A percentile compares a stretch with the other conserved stretches of the same genome.
These are phyloP conservation scores for Forsythia viridissima DNA, from an alignment of 257 asterid species.

Conservation along the genomic window DNA sequence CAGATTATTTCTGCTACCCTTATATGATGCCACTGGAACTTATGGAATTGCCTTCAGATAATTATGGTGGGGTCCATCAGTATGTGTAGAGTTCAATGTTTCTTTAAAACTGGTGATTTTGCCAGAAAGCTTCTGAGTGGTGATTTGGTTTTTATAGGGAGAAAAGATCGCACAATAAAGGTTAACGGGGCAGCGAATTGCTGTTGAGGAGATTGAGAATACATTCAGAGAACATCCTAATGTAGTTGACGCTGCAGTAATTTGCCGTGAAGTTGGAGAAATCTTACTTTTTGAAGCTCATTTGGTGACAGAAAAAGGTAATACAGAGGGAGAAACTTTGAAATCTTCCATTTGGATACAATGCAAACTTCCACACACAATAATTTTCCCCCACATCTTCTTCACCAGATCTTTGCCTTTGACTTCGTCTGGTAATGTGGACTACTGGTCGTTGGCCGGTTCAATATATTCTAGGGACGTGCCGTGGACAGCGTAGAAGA, in stretches of 20 bases:
- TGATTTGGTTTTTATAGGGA: constrained; percentile 74
- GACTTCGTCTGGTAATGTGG: constrained; percentile 88
- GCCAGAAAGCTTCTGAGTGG: constrained; percentile 80
- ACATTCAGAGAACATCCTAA: constrained; percentile 62
- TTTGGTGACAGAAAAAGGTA: constrained; percentile 47
- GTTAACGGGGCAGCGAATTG: constrained; percentile 86
- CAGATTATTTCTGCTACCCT: constrained; percentile 76
- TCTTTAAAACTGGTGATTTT: constrained; percentile 86
- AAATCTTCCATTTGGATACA: constrained; percentile 62
- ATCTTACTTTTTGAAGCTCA: constrained; percentile 70
- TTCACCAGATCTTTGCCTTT: constrained; percentile 64
- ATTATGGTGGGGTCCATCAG: constrained; percentile 11
- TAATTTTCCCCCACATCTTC: constrained; percentile 62
- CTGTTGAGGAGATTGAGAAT: constrained; percentile 84
- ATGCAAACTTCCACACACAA: constrained; percentile 62
- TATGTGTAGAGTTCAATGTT: constrained; percentile 29
- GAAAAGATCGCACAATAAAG: constrained; percentile 84
- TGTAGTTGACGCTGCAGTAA: constrained; percentile 79
- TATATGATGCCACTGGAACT: constrained; percentile 49
- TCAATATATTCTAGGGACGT: constrained; percentile 37
- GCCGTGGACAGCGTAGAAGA: constrained; percentile 34
- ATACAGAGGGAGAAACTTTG: constrained; percentile 42
- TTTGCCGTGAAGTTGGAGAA: constrained; percentile 57
- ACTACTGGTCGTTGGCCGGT: constrained; percentile 57
- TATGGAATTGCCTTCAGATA: constrained; percentile 30